phyloP scores from a whole-genome alignment of 2,329 filamentous ascomycete species.

The Sphaerulina populicola region DNA sequence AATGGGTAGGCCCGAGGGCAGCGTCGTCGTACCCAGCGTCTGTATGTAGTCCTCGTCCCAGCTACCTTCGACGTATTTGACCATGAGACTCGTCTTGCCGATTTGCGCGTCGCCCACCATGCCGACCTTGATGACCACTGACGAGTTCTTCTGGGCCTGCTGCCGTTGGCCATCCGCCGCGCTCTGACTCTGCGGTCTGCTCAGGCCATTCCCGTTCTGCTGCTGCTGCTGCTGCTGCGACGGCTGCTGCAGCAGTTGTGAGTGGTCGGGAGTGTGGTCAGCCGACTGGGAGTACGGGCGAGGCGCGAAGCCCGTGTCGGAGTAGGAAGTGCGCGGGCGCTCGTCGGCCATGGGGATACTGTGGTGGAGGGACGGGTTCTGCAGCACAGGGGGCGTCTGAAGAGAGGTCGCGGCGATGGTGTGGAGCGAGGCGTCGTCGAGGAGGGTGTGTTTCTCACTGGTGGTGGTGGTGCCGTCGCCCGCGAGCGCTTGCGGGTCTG shows the following conservation, averaged over 20 bases:
- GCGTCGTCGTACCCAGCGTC: conserved; percentile 60
- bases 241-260: conserved; percentile 13
- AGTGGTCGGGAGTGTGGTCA: conserved; percentile 34
- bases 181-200: conserved; percentile 27
- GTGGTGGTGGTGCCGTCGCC: conserved; percentile 5
- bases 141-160: conserved; percentile 44
- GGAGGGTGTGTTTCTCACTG: conserved; percentile 23
- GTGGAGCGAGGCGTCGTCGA: conserved; percentile 44
- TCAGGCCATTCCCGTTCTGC: conserved; percentile 29
- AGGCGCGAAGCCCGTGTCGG: conserved; percentile 40
- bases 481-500: background rate
- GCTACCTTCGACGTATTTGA: conserved; percentile 98
- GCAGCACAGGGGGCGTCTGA: conserved; percentile 12
- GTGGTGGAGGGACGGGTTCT: background rate
- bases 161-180: conserved; percentile 32
- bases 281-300: conserved; percentile 40
- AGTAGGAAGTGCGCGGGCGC: conserved; percentile 48
- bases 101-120: conserved; percentile 99
- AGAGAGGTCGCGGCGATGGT: conserved; percentile 40
- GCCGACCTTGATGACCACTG: conserved; percentile 96
- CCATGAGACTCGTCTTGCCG: conserved; percentile 97
- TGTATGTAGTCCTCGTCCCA: conserved; percentile 99
- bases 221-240: conserved; percentile 16
- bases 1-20: too few relatives aligned
- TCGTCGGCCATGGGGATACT: conserved; percentile 33